Evolutionary conservation across 1,284 basidiomycete species (phyloP), one percentile per base, ranked within the genome.

Genomic region (Cryptococcus sp.): DNA sequence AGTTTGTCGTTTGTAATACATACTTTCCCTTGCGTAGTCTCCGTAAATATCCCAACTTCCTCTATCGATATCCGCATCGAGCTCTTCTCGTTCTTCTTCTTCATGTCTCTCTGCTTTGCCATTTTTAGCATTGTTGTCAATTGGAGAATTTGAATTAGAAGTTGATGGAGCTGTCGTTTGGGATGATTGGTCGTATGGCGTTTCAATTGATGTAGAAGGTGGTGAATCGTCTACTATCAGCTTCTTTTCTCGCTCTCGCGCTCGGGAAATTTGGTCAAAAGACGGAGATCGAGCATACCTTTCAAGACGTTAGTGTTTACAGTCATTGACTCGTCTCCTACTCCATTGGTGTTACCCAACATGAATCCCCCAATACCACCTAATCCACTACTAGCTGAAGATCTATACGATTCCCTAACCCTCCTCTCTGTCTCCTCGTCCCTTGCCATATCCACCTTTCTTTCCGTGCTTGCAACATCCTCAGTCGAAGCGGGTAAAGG

Each of bases 31-130:
- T 2, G 66, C 66, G 49, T 71, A 70, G 39, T 68, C 62, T 41
- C 59, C 66, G 50, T 68, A 69, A 11, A 71, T 70, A 45, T 71
- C 69, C 69, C 69, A 71, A 31, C 63, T 64, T 7, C 46, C 54
- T 22, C 47, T 47, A 14, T 57, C 57, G 19, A 36, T n/a, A 36
- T 47, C 48, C n/a, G 32, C 32, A 37, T 50, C 42, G 16, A 28
- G 32, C n/a, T 48, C 43, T 19, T 52, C 41, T 2, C 34, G 49
- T n/a, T 32, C 47, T 11, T 45, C n/a, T 14, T 52, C 46, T 7
- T 32, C 45, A n/a, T 45, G 10, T 32, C n/a, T n/a, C n/a, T n/a
- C n/a, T n/a, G n/a, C n/a, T n/a, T n/a, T n/a, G n/a, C n/a, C n/a
- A n/a, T 42, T n/a, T 3, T 50, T 23, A 9, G 43, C 43, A 9